Base-by-base conservation (phyloP, 148 eudicot species). In the Gaultheria prostrata region DNA sequence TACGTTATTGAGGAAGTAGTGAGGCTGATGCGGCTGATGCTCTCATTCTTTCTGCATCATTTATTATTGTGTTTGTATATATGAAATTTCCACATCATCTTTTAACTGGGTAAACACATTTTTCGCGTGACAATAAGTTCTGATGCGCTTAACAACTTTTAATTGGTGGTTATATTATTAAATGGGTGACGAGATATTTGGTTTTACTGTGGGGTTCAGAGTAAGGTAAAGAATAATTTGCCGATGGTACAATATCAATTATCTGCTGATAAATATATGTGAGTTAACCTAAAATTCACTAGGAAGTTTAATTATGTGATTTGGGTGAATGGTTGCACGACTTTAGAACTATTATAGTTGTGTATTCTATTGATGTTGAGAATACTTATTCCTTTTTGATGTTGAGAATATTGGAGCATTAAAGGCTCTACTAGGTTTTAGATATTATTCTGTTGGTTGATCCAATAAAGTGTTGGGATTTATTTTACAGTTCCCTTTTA, bases 321-420 rank as follows among this genome's bases (percentile, higher is more conserved):
- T 28, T 77, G 79, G 39, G 51, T 56, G 48, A 78, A 78, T n/a
- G 30, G 28, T 56, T 78, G 14, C 32, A 50, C 32, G 69, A 61
- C 1, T 2, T 21, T 30, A 32, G 28, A 33, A 78, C 45, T 56
- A 11, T 50, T 33, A 63, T 78, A 13, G 14, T 7, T 1, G 61
- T 18, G 32, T 78, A 53, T 1, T 50, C 61, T 20, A 13, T 65
- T 13, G 33, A 24, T 12, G 9, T 49, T 49, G 53, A 43, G 4
- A 39, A 39, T 39, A 39, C 43, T 39, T 39, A 39, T 39, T 39
- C 43, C 43, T 39, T 39, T 39, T 39, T 39, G 43, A 39, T 8
- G 53, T 50, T 50, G 53, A 50, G 14, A 15, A 53, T 53, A 13
- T 12, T 53, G 56, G 18, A 12, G 56, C 15, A 53, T 3, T 53